phyloP scores from a whole-genome alignment of 2,329 filamentous ascomycete species.

The Trichoderma cornu-damae region DNA sequence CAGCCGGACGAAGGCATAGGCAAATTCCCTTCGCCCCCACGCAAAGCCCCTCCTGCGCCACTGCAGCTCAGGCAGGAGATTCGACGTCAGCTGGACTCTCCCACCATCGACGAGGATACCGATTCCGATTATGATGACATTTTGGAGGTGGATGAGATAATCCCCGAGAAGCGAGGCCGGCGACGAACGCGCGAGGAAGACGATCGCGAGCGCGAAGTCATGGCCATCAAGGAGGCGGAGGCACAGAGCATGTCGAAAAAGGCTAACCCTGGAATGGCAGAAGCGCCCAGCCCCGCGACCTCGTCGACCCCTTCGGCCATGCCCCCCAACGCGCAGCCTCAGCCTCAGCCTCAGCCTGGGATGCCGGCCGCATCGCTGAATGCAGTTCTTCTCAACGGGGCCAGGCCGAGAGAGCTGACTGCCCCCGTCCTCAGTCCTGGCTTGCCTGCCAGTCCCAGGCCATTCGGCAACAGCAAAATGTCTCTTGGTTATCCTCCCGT shows the following conservation, averaged over 20 bases:
- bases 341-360: too few species aligned
- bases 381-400: slow-evolving; percentile 46
- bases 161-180: slow-evolving; percentile 61
- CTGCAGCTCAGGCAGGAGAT: slow-evolving; percentile 55
- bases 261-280: slow-evolving; percentile 46
- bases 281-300: slow-evolving; percentile 28
- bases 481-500: slow-evolving; percentile 60
- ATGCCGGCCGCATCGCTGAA: slow-evolving; percentile 47
- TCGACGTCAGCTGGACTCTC: slow-evolving; percentile 23
- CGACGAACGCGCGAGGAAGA: slow-evolving; percentile 85
- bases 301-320: slow-evolving; percentile 37
- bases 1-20: slow-evolving; percentile 41
- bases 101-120: slow-evolving; percentile 56
- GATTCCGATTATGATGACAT: slow-evolving; percentile 82
- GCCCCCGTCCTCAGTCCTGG: slow-evolving; percentile 54
- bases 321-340: slow-evolving; percentile 33
- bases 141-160: slow-evolving; percentile 61
- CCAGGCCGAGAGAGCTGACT: slow-evolving; percentile 31
- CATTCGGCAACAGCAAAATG: slow-evolving; percentile 45
- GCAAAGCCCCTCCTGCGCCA: slow-evolving; percentile 82
- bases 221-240: slow-evolving; percentile 63
- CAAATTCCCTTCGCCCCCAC: slow-evolving; percentile 57
- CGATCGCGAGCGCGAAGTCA: slow-evolving; percentile 67
- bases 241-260: slow-evolving; percentile 69
- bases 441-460: slow-evolving; percentile 56